phyloP scores from a whole-genome alignment of 257 asterid species.

The Dorcoceras hygrometricum region DNA sequence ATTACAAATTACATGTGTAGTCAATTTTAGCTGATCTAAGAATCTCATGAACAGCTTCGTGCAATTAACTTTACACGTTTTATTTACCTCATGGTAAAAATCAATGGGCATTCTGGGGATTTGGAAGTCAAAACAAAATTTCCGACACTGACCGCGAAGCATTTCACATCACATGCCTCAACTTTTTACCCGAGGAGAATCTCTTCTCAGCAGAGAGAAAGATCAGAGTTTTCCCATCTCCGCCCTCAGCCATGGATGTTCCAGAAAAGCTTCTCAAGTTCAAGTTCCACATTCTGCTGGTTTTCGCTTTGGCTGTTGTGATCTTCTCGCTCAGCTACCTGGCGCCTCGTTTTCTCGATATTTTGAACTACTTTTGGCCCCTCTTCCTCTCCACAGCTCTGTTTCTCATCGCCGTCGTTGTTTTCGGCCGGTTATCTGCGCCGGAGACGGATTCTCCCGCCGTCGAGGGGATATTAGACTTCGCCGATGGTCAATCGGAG shows the following conservation, averaged over 20 bases:
- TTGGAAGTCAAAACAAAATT: no score
- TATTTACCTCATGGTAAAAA: neutral
- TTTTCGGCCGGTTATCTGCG: constrained; percentile 55
- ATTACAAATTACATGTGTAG: no score
- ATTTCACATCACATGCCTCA: neutral
- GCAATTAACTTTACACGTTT: no score
- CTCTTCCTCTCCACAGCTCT: constrained; percentile 67
- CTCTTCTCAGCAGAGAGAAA: constrained; percentile 48
- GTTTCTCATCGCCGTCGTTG: constrained; percentile 49
- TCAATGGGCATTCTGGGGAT: constrained; percentile 31
- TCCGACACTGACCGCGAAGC: constrained; percentile 24
- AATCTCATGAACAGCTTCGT: no score
- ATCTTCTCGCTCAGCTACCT: constrained; percentile 30
- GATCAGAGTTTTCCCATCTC: constrained; percentile 20
- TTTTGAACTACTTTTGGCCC: constrained; percentile 64
- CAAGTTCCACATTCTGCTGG: constrained; percentile 47
- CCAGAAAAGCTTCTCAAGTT: constrained; percentile 46
- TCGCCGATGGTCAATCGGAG: constrained; percentile 55
- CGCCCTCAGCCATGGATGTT: constrained; percentile 51
- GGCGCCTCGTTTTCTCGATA: constrained; percentile 53
- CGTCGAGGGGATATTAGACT: constrained; percentile 59
- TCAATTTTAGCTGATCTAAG: no score
- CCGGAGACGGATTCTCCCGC: constrained; percentile 35
- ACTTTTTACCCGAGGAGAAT: constrained; percentile 40
- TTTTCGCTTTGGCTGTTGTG: constrained; percentile 13